Evolutionary conservation across 1,139 yeast genomes (phyloP).

Genomic region (Eremothecium coryli): DNA sequence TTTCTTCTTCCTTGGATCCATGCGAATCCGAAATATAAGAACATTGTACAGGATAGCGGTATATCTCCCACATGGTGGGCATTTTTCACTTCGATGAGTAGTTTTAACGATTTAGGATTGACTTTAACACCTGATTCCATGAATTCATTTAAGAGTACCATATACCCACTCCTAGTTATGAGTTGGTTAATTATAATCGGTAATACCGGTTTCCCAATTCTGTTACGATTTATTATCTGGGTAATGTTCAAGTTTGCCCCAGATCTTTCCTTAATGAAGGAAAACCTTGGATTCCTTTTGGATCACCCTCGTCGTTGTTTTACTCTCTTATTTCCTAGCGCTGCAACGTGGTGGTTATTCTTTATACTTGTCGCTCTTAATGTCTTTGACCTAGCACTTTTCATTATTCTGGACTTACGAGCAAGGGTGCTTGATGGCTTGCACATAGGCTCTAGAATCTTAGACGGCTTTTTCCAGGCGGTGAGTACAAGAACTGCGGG

Average conservation of each 20-base stretch:
- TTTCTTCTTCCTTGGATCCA: slow-evolving; percentile 62
- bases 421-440: slow-evolving; percentile 40
- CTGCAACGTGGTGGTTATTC: slow-evolving; percentile 93
- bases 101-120: slow-evolving; percentile 77
- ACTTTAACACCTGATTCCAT: slow-evolving; percentile 76
- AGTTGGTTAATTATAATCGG: slow-evolving; percentile 76
- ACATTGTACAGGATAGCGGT: slow-evolving; percentile 43
- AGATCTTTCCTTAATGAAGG: slow-evolving; percentile 56
- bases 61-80: slow-evolving; percentile 87
- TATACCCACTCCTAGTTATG: slow-evolving; percentile 54
- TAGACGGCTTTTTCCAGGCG: slow-evolving; percentile 85
- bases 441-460: slow-evolving; percentile 57
- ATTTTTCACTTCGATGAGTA: slow-evolving; percentile 64
- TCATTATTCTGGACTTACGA: slow-evolving; percentile 65
- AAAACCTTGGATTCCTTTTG: slow-evolving; percentile 73
- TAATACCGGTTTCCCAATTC: slow-evolving; percentile 85
- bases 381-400: slow-evolving; percentile 67
- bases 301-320: slow-evolving; percentile 98
- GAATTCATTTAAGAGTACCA: slow-evolving; percentile 51
- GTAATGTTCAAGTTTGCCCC: slow-evolving; percentile 56
- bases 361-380: slow-evolving; percentile 64
- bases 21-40: slow-evolving; percentile 35
- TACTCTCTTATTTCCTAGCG: slow-evolving; percentile 80
- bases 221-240: slow-evolving; percentile 78
- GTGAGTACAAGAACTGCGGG: slow-evolving; percentile 94